These are phyloP conservation scores for Apiospora marii DNA, from an alignment of 2,329 filamentous ascomycete species.

Conservation along the genomic window DNA sequence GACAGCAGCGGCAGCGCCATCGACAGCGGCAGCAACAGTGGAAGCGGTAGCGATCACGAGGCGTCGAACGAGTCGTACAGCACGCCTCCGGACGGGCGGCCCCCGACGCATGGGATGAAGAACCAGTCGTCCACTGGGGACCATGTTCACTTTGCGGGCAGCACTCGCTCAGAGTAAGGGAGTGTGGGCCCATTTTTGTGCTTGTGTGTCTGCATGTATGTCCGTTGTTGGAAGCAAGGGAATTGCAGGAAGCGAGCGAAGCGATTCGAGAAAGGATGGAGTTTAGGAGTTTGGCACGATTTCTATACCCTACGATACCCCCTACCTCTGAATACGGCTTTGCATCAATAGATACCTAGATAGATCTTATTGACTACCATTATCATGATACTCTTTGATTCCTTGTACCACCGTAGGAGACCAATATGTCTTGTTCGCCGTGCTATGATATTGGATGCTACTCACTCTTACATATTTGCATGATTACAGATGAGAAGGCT, in stretches of 20 bases:
- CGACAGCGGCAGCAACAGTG: neutral
- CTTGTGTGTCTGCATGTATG: too few relatives aligned
- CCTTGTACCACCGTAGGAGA: too few relatives aligned
- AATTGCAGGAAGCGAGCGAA: neutral
- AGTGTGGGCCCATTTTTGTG: too few relatives aligned
- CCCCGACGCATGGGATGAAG: neutral
- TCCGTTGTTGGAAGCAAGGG: neutral
- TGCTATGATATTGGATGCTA: too few relatives aligned
- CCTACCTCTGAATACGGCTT: neutral
- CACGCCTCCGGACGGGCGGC: too few relatives aligned
- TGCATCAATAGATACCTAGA: slow-evolving; percentile 15
- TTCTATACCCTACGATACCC: slow-evolving; percentile 19
- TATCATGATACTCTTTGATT: neutral
- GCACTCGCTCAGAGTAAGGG: neutral
- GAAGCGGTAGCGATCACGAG: neutral
- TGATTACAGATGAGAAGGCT: too few relatives aligned
- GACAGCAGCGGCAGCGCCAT: neutral
- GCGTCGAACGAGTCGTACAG: neutral
- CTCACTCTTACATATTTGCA: too few relatives aligned
- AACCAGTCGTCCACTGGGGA: neutral
- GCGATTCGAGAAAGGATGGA: neutral
- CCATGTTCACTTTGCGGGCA: slow-evolving; percentile 12
- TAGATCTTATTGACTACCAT: neutral
- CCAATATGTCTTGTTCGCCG: too few relatives aligned
- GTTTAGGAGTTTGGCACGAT: slow-evolving; percentile 13